Evolutionary conservation across 768 basidiomycete species (phyloP).

Genomic region (Leccinellum luteum): DNA sequence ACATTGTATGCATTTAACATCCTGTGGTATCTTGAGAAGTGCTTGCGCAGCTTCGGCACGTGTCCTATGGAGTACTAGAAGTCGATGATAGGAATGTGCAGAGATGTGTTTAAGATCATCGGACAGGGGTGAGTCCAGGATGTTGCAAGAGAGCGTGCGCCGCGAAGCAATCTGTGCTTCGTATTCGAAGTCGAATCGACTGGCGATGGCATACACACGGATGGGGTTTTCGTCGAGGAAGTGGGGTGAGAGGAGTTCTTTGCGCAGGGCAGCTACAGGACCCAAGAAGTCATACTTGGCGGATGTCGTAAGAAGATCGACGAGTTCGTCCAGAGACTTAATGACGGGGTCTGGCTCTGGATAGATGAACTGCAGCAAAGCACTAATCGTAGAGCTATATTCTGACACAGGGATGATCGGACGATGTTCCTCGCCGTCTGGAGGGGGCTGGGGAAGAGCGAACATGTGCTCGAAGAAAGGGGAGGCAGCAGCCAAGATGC

Average conservation of each 20-base stretch:
- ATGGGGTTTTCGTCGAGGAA: slow-evolving; percentile 50
- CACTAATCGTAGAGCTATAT: slow-evolving; percentile 39
- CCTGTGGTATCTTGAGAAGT: slow-evolving; percentile 44
- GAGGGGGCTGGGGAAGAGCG: slow-evolving; percentile 51
- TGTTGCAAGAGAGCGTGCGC: slow-evolving; percentile 50
- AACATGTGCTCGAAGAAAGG: slow-evolving; percentile 72
- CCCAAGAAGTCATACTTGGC: slow-evolving; percentile 61
- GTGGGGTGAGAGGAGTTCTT: slow-evolving; percentile 45
- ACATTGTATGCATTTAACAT: slow-evolving; percentile 67
- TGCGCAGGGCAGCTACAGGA: slow-evolving; percentile 48
- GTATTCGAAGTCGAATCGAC: slow-evolving; percentile 59
- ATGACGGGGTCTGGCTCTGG: slow-evolving; percentile 56
- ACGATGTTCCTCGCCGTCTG: slow-evolving; percentile 24
- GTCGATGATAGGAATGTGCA: slow-evolving; percentile 65
- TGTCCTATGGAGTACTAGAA: slow-evolving; percentile 56
- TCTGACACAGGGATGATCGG: slow-evolving; percentile 61
- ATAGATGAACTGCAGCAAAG: slow-evolving; percentile 60
- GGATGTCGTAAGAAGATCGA: slow-evolving; percentile 49
- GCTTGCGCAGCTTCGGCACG: slow-evolving; percentile 49
- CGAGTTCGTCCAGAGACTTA: slow-evolving; percentile 51
- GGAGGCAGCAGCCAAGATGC: slow-evolving; percentile 61
- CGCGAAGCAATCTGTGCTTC: slow-evolving; percentile 62
- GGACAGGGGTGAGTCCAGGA: slow-evolving; percentile 55
- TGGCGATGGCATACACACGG: slow-evolving; percentile 71
- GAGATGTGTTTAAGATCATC: slow-evolving; percentile 66